These are phyloP conservation scores for Rhytidhysteron rufulum DNA, from an alignment of 2,329 filamentous ascomycete genomes.

Conservation along the genomic window DNA sequence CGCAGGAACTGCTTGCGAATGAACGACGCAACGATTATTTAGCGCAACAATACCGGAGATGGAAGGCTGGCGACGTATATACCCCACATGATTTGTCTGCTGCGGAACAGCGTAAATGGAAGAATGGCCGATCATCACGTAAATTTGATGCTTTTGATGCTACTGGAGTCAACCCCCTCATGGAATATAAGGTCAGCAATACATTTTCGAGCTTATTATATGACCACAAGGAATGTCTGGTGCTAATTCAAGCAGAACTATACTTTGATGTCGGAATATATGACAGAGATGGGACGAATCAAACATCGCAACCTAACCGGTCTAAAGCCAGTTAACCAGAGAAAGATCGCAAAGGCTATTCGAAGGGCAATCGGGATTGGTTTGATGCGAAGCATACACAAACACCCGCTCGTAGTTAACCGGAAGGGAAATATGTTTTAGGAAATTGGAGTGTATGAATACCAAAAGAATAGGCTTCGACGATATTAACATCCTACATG, in stretches of 20 bases:
- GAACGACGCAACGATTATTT: conserved; percentile 48
- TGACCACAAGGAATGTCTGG: not conserved
- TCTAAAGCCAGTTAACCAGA: conserved; percentile 82
- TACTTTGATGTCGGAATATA: conserved; percentile 83
- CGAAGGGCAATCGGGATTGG: conserved; percentile 84
- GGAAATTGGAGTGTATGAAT: no score
- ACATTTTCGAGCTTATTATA: not conserved
- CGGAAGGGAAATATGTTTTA: conserved; percentile 20
- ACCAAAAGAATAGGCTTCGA: no score
- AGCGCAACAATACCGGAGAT: conserved; percentile 65
- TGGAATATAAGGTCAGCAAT: conserved; percentile 75
- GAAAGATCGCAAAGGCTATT: conserved; percentile 89
- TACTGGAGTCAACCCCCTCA: conserved; percentile 72
- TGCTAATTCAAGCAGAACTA: conserved; percentile 67
- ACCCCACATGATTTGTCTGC: conserved; percentile 81
- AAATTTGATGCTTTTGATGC: conserved; percentile 71
- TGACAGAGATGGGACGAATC: conserved; percentile 81
- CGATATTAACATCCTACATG: no score
- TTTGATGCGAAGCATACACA: conserved; percentile 85
- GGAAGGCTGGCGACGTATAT: conserved; percentile 79
- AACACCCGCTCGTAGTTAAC: conserved; percentile 60
- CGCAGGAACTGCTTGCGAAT: conserved; percentile 22
- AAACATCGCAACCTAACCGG: conserved; percentile 72
- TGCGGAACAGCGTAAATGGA: conserved; percentile 79
- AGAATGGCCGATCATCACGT: conserved; percentile 47